A percentile compares a stretch with the other conserved stretches of the same genome.
Conservation (phyloP, 495 filamentous ascomycete species). For the Lepidopterella palustris region DNA sequence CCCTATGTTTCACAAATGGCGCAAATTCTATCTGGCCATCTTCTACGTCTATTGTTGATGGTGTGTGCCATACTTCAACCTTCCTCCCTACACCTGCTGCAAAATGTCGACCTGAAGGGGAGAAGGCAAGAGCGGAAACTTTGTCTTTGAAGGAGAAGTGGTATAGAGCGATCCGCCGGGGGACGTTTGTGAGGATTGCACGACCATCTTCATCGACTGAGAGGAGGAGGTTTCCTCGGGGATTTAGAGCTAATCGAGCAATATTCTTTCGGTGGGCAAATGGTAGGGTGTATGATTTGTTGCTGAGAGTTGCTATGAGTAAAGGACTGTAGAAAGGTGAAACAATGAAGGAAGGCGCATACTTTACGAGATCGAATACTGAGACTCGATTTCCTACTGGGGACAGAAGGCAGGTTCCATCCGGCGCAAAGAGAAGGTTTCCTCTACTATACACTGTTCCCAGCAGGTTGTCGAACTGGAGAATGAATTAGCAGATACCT, state of each 20-base stretch:
- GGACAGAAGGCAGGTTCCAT: constrained; percentile 92
- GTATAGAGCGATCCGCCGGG: constrained; percentile 75
- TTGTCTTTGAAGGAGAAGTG: constrained; percentile 88
- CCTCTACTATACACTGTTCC: constrained; percentile 97
- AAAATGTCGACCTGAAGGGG: constrained; percentile 84
- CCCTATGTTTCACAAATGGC: constrained; percentile 81
- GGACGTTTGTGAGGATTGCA: constrained; percentile 84
- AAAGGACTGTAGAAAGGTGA: background rate
- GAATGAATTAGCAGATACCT: background rate
- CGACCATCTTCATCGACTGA: constrained; percentile 91
- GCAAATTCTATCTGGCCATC: constrained; percentile 90
- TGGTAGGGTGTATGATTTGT: constrained; percentile 91
- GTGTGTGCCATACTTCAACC: constrained; percentile 93
- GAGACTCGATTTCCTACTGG: constrained; percentile 94
- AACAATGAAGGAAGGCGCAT: constrained; percentile 33
- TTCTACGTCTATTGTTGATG: constrained; percentile 69
- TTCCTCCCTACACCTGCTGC: constrained; percentile 77
- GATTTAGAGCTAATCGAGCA: constrained; percentile 75
- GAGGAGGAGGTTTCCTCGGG: constrained; percentile 82
- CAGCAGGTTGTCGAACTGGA: constrained; percentile 85
- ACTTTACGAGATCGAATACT: constrained; percentile 95
- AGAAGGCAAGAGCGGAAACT: constrained; percentile 81
- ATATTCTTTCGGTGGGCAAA: constrained; percentile 94
- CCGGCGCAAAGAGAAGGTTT: constrained; percentile 92
- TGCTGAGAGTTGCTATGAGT: constrained; percentile 45